These are phyloP conservation scores for Chaetomium fimeti DNA, from an alignment of 495 filamentous ascomycete genomes.

Conservation along the genomic window DNA sequence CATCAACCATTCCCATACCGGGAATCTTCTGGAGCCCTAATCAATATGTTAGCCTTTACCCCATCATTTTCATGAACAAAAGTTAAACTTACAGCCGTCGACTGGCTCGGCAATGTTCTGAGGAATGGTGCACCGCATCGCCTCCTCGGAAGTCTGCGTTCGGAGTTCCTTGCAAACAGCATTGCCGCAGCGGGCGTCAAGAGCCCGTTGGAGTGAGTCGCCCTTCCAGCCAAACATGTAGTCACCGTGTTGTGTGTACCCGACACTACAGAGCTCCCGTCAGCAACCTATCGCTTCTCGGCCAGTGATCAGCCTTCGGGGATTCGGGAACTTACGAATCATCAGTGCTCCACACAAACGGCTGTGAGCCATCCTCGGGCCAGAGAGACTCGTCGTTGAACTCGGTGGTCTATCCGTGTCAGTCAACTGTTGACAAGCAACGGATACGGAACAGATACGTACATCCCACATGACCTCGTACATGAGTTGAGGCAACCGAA, in stretches of 20 bases:
- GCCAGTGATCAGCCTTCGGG: not conserved
- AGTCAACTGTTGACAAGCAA: not conserved
- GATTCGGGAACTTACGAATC: constrained; percentile 35
- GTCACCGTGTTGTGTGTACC: constrained; percentile 51
- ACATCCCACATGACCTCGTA: constrained; percentile 52
- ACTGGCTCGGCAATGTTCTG: constrained; percentile 37
- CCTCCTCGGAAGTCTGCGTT: constrained; percentile 35
- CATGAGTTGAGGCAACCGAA: constrained; percentile 50
- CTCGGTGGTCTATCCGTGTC: constrained; percentile 25
- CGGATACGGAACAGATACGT: not conserved
- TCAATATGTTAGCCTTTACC: not conserved
- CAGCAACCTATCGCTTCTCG: not conserved
- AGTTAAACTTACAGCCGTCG: constrained; percentile 35
- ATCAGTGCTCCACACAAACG: constrained; percentile 45
- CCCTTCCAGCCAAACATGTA: constrained; percentile 56
- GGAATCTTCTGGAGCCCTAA: constrained; percentile 16
- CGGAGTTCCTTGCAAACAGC: constrained; percentile 42
- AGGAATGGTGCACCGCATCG: constrained; percentile 36
- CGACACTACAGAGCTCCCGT: constrained; percentile 25
- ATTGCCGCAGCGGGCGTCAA: constrained; percentile 48
- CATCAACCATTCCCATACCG: not conserved
- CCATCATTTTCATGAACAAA: not conserved
- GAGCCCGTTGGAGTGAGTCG: constrained; percentile 48
- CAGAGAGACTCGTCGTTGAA: constrained; percentile 48
- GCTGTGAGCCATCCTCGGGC: constrained; percentile 46